A percentile compares a stretch with the other conserved stretches of the same genome.
Evolutionary conservation across 345 rosid species (phyloP).

Genomic region (Firmiana major): DNA sequence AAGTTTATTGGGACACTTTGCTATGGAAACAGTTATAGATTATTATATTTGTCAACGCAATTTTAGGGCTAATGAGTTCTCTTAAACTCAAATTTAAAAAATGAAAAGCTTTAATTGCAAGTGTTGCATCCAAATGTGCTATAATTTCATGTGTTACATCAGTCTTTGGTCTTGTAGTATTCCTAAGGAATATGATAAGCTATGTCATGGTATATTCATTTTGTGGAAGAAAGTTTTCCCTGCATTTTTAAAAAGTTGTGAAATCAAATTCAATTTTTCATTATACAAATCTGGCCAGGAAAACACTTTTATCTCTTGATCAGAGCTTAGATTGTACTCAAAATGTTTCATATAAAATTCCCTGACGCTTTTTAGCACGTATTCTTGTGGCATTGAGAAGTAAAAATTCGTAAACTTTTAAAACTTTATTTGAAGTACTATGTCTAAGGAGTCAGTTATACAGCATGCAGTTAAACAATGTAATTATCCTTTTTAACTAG

Average conservation of each 20-base stretch:
- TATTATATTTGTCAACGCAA: not conserved
- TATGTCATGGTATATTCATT: not conserved
- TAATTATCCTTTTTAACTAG: not conserved
- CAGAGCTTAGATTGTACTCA: not conserved
- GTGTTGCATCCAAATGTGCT: not conserved
- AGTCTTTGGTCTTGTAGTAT: not conserved
- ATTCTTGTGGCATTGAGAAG: not conserved
- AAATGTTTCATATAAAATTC: not conserved
- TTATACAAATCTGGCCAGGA: not conserved
- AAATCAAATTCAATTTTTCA: not conserved
- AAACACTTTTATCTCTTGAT: not conserved
- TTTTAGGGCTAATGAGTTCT: not conserved
- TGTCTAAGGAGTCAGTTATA: not conserved
- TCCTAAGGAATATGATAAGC: not conserved
- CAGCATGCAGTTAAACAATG: not conserved
- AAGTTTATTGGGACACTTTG: not conserved
- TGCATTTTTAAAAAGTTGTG: not conserved
- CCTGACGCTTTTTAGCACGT: not conserved
- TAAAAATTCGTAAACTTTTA: not conserved
- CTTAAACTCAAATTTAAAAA: not conserved
- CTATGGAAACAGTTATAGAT: not conserved
- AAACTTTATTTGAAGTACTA: not conserved
- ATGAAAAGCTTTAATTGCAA: not conserved
- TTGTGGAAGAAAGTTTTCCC: too few species aligned
- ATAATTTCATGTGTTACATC: not conserved